Conservation (phyloP, 2,329 filamentous ascomycete species). For the Venturia pyrina region DNA sequence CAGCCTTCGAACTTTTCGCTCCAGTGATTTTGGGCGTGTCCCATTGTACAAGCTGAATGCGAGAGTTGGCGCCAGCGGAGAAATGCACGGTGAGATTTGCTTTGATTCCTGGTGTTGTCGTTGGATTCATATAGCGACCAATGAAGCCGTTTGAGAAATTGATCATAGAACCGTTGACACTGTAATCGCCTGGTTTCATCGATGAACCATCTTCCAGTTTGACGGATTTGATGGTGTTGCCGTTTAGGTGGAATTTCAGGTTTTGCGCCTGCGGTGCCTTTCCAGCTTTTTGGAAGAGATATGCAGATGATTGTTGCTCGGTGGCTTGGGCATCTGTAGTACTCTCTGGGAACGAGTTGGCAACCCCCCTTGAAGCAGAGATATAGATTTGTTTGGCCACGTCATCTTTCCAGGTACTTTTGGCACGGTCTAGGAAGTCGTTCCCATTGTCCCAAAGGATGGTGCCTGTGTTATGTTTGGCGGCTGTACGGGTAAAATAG, state of each 20-base stretch:
- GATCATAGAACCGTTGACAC: slow-evolving; percentile 34
- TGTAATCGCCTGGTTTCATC: slow-evolving; percentile 38
- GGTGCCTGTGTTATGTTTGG: slow-evolving; percentile 39
- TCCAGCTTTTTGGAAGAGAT: slow-evolving; percentile 44
- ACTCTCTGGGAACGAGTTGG: slow-evolving; percentile 43
- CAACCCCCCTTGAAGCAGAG: slow-evolving; percentile 32
- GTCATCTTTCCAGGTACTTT: slow-evolving; percentile 41
- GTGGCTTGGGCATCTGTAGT: slow-evolving; percentile 38
- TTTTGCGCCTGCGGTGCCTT: slow-evolving; percentile 32
- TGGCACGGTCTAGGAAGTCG: slow-evolving; percentile 43
- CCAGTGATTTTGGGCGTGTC: slow-evolving; percentile 31
- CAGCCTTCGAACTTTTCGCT: slow-evolving; percentile 23
- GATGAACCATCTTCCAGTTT: slow-evolving; percentile 26
- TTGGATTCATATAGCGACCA: slow-evolving; percentile 31
- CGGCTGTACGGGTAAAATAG: slow-evolving; percentile 39
- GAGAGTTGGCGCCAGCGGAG: slow-evolving; percentile 38
- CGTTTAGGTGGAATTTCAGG: slow-evolving; percentile 44
- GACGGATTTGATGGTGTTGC: slow-evolving; percentile 39
- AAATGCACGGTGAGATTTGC: slow-evolving; percentile 44
- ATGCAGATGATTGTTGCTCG: slow-evolving; percentile 42
- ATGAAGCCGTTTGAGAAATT: slow-evolving; percentile 41
- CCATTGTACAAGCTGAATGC: slow-evolving; percentile 45
- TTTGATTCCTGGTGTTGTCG: slow-evolving; percentile 35
- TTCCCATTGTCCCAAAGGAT: slow-evolving; percentile 52
- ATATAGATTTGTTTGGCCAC: slow-evolving; percentile 39